Base-by-base conservation (phyloP, 768 basidiomycete genomes). In the Thelephora aurantiotincta region DNA sequence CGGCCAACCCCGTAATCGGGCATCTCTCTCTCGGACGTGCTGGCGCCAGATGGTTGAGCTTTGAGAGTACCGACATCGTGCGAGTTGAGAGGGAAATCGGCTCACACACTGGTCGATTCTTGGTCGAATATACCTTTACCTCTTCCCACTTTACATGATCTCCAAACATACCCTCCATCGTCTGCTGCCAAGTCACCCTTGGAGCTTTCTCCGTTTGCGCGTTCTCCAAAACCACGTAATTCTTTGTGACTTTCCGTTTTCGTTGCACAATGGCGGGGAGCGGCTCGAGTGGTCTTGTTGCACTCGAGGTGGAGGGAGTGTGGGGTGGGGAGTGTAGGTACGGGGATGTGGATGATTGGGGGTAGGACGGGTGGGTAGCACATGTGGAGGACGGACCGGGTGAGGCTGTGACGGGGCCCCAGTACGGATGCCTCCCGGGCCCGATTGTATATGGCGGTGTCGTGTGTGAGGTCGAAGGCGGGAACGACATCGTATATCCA, bases 131-230 rank as follows among this genome's bases (percentile, higher is more conserved):
- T 5, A 81, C 80, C 50, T 70, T 76, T 18, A 85, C 49, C 23
- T 80, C 73, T 45, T 83, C 78, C 86, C 86, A 97, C 43, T 80
- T 72, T 7, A 82, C 80, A 54, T 93, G 82, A 45, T 83, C 70
- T 1, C 93, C 91, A 55, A 97, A 89, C 67, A 94, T 71, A 1
- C 87, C 80, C 6, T 70, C 56, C 81, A 92, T 85, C 11, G 82
- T 88, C 26, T 82, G 75, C 43, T 65, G 68, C 82, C 85, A 83
- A 0, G 62, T 57, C 0, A 83, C 80, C 49, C 77, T 76, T 0
- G 66, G 61, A 0, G 63, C 61, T 4, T 65, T 66, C 19, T 69
- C 63, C 1, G 62, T 58, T 51, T 82, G 76, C 2, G 63, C 67
- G 2, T 69, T 44, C 53, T 85, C 82, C 55, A 87, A 80, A 2